phyloP scores from a whole-genome alignment of 2,329 filamentous ascomycete species.

The Hypoxylon sp. region DNA sequence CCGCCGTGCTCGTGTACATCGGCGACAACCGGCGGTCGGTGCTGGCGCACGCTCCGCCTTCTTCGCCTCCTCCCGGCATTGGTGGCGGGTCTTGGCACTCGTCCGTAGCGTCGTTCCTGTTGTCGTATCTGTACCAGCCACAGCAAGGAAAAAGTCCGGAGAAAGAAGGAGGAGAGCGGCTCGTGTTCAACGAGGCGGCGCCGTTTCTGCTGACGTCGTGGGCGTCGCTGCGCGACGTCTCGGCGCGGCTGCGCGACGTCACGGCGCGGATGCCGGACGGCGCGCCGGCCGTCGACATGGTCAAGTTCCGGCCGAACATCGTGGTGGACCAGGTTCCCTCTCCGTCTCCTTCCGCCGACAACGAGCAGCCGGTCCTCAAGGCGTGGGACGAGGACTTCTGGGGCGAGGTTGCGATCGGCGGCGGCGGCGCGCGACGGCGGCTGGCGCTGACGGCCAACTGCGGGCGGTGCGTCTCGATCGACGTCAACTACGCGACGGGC shows the following conservation, averaged over 20 bases:
- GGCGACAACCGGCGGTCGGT: conserved; percentile 67
- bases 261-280: conserved; percentile 61
- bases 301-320: conserved; percentile 77
- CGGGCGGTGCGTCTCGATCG: conserved; percentile 71
- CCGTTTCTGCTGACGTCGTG: conserved; percentile 77
- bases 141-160: conserved; percentile 9
- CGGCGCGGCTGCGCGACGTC: conserved; percentile 67
- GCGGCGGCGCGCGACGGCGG: conserved; percentile 12
- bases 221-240: conserved; percentile 73
- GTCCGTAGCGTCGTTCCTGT: conserved; percentile 46
- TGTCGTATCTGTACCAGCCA: background rate
- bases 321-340: conserved; percentile 64
- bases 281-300: conserved; percentile 65
- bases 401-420: conserved; percentile 60
- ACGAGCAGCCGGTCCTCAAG: conserved; percentile 19
- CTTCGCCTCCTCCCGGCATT: conserved; percentile 37
- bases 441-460: conserved; percentile 74
- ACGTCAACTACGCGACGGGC: conserved; percentile 75
- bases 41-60: conserved; percentile 65
- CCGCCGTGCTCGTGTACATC: conserved; percentile 69
- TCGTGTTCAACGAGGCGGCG: conserved; percentile 78
- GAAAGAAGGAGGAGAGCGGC: conserved; percentile 44
- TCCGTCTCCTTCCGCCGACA: background rate
- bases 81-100: conserved; percentile 47
- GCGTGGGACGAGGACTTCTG: conserved; percentile 78